phyloP scores from a whole-genome alignment of 257 asterid genomes.

The Fraxinus anomala region DNA sequence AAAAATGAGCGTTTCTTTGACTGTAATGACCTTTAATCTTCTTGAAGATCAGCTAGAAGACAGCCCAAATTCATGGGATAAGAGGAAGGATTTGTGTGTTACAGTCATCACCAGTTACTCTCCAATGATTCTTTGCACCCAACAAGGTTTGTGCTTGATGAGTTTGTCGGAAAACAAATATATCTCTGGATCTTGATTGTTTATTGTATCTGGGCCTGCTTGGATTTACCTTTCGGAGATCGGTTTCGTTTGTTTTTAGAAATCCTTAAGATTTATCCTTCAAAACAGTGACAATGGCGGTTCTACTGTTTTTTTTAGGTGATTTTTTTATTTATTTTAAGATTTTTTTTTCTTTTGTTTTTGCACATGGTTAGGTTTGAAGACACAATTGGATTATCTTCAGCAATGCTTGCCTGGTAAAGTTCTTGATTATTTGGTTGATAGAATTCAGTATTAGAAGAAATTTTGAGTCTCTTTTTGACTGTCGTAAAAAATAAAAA shows the following conservation, averaged over 20 bases:
- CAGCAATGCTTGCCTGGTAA: conserved; percentile 95
- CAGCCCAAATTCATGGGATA: conserved; percentile 90
- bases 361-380: conserved; percentile 58
- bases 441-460: not conserved
- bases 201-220: conserved; percentile 41
- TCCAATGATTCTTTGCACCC: conserved; percentile 92
- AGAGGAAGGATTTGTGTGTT: conserved; percentile 85
- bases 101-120: conserved; percentile 88
- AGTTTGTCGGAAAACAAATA: not conserved
- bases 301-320: conserved; percentile 11
- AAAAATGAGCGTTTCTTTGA: conserved; percentile 85
- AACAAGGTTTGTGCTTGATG: conserved; percentile 58
- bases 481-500: not conserved
- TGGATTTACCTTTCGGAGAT: conserved; percentile 5
- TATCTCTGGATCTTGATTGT: conserved; percentile 29
- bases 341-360: conserved; percentile 15
- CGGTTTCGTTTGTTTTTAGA: conserved; percentile 20
- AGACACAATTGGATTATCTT: conserved; percentile 90
- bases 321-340: conserved; percentile 28
- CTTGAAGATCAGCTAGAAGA: conserved; percentile 85
- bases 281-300: not conserved
- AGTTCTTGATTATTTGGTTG: conserved; percentile 18
- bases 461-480: not conserved
- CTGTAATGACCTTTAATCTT: conserved; percentile 92
- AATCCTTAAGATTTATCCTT: conserved; percentile 17